A percentile compares a stretch with the other conserved stretches of the same genome.
Evolutionary conservation across 2,329 filamentous ascomycete species (phyloP).

Genomic region (Pyrenochaeta sp.): DNA sequence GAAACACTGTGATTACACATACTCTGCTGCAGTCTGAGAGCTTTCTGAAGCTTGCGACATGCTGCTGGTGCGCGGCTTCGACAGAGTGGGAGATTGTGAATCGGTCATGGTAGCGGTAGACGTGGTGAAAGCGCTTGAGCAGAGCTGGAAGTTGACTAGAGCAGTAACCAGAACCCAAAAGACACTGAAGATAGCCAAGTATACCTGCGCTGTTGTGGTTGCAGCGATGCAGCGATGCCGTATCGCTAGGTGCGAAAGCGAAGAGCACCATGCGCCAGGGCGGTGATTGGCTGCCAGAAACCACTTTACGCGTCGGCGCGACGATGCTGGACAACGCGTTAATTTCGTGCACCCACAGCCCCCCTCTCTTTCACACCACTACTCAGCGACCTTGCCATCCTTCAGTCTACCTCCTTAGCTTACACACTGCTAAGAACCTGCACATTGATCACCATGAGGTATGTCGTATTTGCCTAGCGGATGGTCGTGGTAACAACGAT

Average conservation of each 20-base stretch:
- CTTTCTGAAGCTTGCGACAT: constrained; percentile 58
- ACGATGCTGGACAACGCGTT: constrained; percentile 22
- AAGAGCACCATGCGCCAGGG: constrained; percentile 13
- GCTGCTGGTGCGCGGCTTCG: constrained; percentile 47
- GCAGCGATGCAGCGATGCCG: background rate
- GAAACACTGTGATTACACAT: constrained; percentile 5
- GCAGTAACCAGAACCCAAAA: background rate
- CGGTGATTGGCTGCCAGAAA: constrained; percentile 23
- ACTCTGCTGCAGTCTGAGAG: constrained; percentile 64
- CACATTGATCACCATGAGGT: constrained; percentile 33
- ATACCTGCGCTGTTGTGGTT: background rate
- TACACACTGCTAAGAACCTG: constrained; percentile 4
- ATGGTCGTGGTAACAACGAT: constrained; percentile 10
- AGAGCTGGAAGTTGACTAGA: background rate
- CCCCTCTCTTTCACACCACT: constrained; percentile 6
- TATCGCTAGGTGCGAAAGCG: constrained; percentile 6
- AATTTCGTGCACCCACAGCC: constrained; percentile 15
- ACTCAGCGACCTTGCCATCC: background rate
- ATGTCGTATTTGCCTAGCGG: constrained; percentile 6
- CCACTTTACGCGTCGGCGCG: constrained; percentile 28
- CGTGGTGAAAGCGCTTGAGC: background rate
- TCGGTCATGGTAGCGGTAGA: constrained; percentile 35
- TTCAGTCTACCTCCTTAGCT: background rate
- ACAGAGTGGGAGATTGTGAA: constrained; percentile 28
- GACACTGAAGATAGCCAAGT: background rate